Evolutionary conservation across 2,329 filamentous ascomycete genomes (phyloP).

Genomic region (Aspergillus ochraceoroseus): DNA sequence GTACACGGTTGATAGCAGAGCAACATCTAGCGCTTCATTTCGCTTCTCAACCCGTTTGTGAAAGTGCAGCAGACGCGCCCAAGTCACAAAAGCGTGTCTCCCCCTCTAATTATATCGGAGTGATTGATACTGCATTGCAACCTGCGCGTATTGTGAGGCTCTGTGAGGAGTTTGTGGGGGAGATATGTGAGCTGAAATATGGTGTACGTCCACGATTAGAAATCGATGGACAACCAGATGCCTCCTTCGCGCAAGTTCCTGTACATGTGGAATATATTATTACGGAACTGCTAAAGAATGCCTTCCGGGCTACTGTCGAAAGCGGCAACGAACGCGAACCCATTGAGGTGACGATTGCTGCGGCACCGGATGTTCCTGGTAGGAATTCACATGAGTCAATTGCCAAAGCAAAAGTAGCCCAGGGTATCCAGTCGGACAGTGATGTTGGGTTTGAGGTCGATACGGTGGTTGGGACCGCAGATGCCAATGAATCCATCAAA

Average conservation of each 20-base stretch:
- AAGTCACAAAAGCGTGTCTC: slow-evolving; percentile 23
- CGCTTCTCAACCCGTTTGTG: slow-evolving; percentile 65
- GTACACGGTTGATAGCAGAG: slow-evolving; percentile 88
- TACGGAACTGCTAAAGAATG: slow-evolving; percentile 93
- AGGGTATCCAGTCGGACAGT: slow-evolving; percentile 19
- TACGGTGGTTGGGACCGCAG: slow-evolving; percentile 25
- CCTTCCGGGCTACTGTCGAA: slow-evolving; percentile 89
- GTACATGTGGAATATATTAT: slow-evolving; percentile 97
- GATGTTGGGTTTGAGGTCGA: slow-evolving; percentile 33
- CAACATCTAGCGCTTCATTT: slow-evolving; percentile 91
- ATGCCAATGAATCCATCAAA: slow-evolving; percentile 33
- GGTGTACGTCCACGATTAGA: slow-evolving; percentile 75
- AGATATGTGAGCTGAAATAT: slow-evolving; percentile 95
- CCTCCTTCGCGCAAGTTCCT: slow-evolving; percentile 89
- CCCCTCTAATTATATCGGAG: slow-evolving; percentile 71
- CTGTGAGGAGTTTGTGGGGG: slow-evolving; percentile 85
- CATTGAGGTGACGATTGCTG: slow-evolving; percentile 87
- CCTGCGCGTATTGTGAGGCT: slow-evolving; percentile 75
- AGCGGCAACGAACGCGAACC: slow-evolving; percentile 72
- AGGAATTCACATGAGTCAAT: slow-evolving; percentile 42
- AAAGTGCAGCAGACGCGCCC: slow-evolving; percentile 36
- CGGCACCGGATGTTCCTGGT: slow-evolving; percentile 51
- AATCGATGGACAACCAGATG: slow-evolving; percentile 78
- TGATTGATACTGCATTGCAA: slow-evolving; percentile 84
- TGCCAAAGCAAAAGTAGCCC: slow-evolving; percentile 17